phyloP scores from a whole-genome alignment of 208 protist genomes.

The Leishmania tarentolae region DNA sequence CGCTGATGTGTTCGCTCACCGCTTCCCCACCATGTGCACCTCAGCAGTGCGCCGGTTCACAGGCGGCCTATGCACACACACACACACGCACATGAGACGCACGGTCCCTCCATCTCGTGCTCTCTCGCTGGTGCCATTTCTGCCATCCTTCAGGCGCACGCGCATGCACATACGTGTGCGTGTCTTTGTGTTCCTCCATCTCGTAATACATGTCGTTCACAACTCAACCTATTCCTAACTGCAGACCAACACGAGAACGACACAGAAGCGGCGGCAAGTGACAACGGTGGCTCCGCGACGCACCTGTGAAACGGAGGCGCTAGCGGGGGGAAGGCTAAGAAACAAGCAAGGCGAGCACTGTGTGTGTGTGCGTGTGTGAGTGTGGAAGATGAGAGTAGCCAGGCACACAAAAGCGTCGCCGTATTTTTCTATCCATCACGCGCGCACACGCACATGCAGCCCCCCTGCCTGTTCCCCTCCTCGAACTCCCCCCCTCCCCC shows the following conservation, averaged over 20 bases:
- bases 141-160: background rate
- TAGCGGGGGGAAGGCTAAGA: background rate
- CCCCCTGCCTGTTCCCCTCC: too few relatives aligned
- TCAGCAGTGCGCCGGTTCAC: background rate
- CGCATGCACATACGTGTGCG: background rate
- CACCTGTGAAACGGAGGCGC: background rate
- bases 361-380: background rate
- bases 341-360: background rate
- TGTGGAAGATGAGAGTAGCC: background rate
- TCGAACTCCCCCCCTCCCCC: background rate
- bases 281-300: background rate
- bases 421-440: background rate
- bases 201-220: background rate
- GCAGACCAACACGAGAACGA: background rate
- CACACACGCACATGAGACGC: background rate
- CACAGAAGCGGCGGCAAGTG: background rate
- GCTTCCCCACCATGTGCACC: background rate
- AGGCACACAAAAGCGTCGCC: background rate
- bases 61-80: background rate
- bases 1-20: background rate
- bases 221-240: background rate
- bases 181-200: background rate
- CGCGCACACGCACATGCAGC: background rate
- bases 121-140: background rate
- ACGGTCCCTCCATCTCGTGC: background rate